Percentiles rank a stretch among this genome's conserved stretches.
Evolutionary conservation across 73 alveolate genomes (phyloP).

Genomic region (Tetrahymena borealis): DNA sequence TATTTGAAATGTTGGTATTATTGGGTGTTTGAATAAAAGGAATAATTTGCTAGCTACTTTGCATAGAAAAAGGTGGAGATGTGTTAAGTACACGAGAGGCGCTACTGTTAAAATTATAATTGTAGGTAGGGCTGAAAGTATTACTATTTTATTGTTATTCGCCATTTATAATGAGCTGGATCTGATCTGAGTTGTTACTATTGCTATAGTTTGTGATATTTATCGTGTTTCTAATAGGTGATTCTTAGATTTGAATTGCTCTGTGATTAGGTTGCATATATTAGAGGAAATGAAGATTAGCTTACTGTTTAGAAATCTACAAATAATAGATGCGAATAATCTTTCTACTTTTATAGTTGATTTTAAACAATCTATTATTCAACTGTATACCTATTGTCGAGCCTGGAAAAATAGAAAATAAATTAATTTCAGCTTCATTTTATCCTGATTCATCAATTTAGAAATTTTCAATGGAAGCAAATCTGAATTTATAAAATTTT

Average conservation of each 20-base stretch:
- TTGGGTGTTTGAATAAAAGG: neutral
- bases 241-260: neutral
- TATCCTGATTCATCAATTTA: neutral
- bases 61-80: neutral
- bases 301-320: neutral
- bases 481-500: neutral
- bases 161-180: neutral
- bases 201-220: no score
- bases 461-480: neutral
- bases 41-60: neutral
- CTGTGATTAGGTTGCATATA: neutral
- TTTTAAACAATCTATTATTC: neutral
- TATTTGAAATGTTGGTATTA: neutral
- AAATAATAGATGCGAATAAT: neutral
- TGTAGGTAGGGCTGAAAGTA: neutral
- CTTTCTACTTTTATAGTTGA: neutral
- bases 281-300: neutral
- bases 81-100: neutral
- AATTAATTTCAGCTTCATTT: neutral
- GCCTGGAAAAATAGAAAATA: neutral
- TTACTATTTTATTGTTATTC: neutral
- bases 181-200: neutral
- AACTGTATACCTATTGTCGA: neutral
- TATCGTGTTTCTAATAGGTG: neutral
- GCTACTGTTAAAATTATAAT: neutral